phyloP scores from a whole-genome alignment of 495 filamentous ascomycete genomes.

The Xylaria intraflava region DNA sequence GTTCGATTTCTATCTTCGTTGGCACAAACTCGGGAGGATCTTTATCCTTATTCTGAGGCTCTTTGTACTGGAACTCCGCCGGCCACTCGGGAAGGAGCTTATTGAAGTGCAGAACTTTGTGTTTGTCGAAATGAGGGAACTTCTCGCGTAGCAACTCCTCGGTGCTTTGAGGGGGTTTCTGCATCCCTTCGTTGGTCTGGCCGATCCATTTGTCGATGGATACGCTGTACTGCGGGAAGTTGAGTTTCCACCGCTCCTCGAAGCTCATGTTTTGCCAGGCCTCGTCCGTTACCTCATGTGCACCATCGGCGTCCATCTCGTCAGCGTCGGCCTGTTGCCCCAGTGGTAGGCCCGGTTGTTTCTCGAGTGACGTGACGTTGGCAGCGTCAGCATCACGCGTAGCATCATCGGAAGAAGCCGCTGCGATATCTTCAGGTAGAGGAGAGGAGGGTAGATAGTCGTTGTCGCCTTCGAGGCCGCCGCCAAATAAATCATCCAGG shows the following conservation, averaged over 20 bases:
- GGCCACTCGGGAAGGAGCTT: slow-evolving; percentile 68
- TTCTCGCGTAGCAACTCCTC: slow-evolving; percentile 61
- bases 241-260: slow-evolving; percentile 32
- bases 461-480: slow-evolving; percentile 26
- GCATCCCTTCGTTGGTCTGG: slow-evolving; percentile 43
- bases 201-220: slow-evolving; percentile 27
- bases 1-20: slow-evolving; percentile 78
- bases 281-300: slow-evolving; percentile 23
- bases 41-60: slow-evolving; percentile 68
- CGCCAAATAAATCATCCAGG: slow-evolving; percentile 45
- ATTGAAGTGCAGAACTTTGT: slow-evolving; percentile 59
- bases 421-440: slow-evolving; percentile 21
- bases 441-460: slow-evolving; percentile 30
- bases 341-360: background rate
- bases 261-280: slow-evolving; percentile 39
- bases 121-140: slow-evolving; percentile 64
- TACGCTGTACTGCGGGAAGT: slow-evolving; percentile 17
- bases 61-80: slow-evolving; percentile 61
- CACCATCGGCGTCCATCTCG: slow-evolving; percentile 4
- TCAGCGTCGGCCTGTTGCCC: background rate
- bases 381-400: slow-evolving; percentile 10
- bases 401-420: background rate
- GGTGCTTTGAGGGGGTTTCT: slow-evolving; percentile 45
- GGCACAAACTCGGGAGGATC: slow-evolving; percentile 55
- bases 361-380: slow-evolving; percentile 8